Conservation (phyloP, 495 filamentous ascomycete species). For the Aspergillus cristatus region DNA sequence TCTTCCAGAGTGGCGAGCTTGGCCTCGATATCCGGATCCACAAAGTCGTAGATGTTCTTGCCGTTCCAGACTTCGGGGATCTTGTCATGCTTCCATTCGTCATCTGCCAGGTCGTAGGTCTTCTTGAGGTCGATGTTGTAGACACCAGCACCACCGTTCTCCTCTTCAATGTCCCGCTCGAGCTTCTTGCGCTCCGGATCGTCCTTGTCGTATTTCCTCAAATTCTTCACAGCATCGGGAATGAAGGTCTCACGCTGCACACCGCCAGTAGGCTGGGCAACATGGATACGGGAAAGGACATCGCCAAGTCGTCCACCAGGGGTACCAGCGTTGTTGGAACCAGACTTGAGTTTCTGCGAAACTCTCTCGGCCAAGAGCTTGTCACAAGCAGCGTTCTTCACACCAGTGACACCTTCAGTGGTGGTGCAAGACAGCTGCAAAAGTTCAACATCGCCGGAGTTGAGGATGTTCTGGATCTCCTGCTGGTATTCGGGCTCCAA, state of each 20-base stretch:
- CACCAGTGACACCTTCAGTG: conserved; percentile 83
- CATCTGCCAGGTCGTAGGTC: conserved; percentile 73
- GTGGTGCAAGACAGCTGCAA: conserved; percentile 91
- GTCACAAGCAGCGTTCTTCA: conserved; percentile 93
- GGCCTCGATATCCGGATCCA: conserved; percentile 91
- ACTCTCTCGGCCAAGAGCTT: conserved; percentile 85
- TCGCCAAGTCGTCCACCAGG: conserved; percentile 74
- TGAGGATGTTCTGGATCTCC: conserved; percentile 68
- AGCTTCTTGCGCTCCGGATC: conserved; percentile 73
- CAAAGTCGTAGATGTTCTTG: conserved; percentile 92
- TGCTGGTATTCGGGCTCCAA: conserved; percentile 72
- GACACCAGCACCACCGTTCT: conserved; percentile 89
- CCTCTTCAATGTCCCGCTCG: conserved; percentile 82
- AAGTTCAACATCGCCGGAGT: conserved; percentile 80
- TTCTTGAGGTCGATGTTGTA: conserved; percentile 86
- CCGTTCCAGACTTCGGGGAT: conserved; percentile 89
- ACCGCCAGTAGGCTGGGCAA: conserved; percentile 82
- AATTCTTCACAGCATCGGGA: conserved; percentile 69
- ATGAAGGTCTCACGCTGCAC: conserved; percentile 73
- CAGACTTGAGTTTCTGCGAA: conserved; percentile 89
- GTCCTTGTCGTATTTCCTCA: conserved; percentile 80
- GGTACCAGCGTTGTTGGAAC: conserved; percentile 61
- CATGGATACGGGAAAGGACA: conserved; percentile 87
- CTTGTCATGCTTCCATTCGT: conserved; percentile 92
- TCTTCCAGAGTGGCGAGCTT: conserved; percentile 87